These are phyloP conservation scores for Mycena albidolilacea DNA, from an alignment of 768 basidiomycete species.

Conservation along the genomic window DNA sequence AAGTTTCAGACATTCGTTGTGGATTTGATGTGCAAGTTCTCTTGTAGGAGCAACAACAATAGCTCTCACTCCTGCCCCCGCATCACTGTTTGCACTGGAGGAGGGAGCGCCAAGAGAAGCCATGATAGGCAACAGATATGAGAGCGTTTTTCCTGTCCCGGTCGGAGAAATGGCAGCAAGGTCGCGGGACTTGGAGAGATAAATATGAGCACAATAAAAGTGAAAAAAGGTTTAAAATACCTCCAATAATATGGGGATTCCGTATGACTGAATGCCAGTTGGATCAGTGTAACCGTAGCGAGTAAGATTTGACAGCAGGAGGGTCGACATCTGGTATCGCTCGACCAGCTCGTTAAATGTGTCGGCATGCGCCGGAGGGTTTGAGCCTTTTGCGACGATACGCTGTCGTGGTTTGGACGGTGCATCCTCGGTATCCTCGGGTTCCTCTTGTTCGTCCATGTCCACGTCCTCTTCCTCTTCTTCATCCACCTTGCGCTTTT, in stretches of 20 bases:
- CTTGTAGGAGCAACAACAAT: conserved; percentile 92
- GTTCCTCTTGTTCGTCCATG: conserved; percentile 37
- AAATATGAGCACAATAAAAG: conserved; percentile 27
- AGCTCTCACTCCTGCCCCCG: conserved; percentile 77
- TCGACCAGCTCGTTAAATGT: conserved; percentile 73
- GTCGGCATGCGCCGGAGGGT: conserved; percentile 73
- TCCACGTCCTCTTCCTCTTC: conserved; percentile 43
- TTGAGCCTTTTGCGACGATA: conserved; percentile 81
- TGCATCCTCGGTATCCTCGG: conserved; percentile 35
- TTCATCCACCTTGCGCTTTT: conserved; percentile 52
- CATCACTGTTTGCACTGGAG: conserved; percentile 59
- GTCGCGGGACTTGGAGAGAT: conserved; percentile 75
- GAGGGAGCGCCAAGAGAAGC: conserved; percentile 69
- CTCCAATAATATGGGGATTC: conserved; percentile 85
- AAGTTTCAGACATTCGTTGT: conserved; percentile 90
- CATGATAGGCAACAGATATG: conserved; percentile 91
- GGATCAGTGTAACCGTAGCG: conserved; percentile 75
- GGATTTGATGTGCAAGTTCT: conserved; percentile 96
- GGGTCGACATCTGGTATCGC: conserved; percentile 71
- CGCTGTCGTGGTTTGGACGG: conserved; percentile 62
- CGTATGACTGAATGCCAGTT: conserved; percentile 87
- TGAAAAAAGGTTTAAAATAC: conserved; percentile 54
- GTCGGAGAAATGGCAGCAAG: conserved; percentile 96
- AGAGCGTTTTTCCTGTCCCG: conserved; percentile 96
- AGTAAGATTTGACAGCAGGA: conserved; percentile 75